These are phyloP conservation scores for Jackrogersella multiformis DNA, from an alignment of 495 filamentous ascomycete genomes.

Conservation along the genomic window DNA sequence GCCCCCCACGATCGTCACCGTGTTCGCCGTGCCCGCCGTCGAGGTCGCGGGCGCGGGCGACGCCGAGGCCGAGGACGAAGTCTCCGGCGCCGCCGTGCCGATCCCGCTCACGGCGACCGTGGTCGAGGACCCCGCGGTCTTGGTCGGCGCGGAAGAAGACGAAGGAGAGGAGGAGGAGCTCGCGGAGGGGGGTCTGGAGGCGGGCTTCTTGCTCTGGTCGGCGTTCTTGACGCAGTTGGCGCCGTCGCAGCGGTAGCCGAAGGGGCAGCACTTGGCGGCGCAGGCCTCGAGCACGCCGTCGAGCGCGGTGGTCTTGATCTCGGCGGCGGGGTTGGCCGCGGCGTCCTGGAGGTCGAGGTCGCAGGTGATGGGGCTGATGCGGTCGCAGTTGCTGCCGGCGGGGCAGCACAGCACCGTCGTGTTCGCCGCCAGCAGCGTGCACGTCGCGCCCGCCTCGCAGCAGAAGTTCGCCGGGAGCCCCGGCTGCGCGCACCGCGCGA, in stretches of 20 bases:
- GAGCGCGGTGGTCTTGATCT: slow-evolving; percentile 75
- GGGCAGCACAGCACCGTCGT: slow-evolving; percentile 85
- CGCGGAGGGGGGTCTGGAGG: slow-evolving; percentile 46
- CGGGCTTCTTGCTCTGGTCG: slow-evolving; percentile 52
- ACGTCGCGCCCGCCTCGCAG: slow-evolving; percentile 70
- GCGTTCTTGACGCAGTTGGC: slow-evolving; percentile 52
- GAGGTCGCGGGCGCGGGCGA: slow-evolving; percentile 22
- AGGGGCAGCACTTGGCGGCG: slow-evolving; percentile 69
- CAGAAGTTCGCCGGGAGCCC: slow-evolving; percentile 77
- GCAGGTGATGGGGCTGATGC: slow-evolving; percentile 77
- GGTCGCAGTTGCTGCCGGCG: slow-evolving; percentile 64
- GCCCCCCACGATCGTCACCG: slow-evolving; percentile 44
- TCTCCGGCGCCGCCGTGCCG: slow-evolving; percentile 8
- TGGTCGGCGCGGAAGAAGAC: slow-evolving; percentile 46
- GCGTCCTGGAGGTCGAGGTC: slow-evolving; percentile 73
- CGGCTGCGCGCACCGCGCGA: slow-evolving; percentile 58
- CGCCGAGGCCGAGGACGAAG: slow-evolving; percentile 1
- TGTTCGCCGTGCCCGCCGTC: slow-evolving; percentile 29
- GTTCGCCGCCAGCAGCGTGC: slow-evolving; percentile 69
- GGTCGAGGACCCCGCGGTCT: slow-evolving; percentile 1
- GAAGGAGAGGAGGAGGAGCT: no score
- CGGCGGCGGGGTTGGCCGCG: slow-evolving; percentile 64
- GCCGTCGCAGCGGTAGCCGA: slow-evolving; percentile 75
- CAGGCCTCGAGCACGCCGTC: slow-evolving; percentile 65
- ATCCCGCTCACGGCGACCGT: slow-evolving; percentile 30